Evolutionary conservation across 2,329 filamentous ascomycete species (phyloP), one percentile per base, ranked within the genome.

Genomic region (Colletotrichum salicis): DNA sequence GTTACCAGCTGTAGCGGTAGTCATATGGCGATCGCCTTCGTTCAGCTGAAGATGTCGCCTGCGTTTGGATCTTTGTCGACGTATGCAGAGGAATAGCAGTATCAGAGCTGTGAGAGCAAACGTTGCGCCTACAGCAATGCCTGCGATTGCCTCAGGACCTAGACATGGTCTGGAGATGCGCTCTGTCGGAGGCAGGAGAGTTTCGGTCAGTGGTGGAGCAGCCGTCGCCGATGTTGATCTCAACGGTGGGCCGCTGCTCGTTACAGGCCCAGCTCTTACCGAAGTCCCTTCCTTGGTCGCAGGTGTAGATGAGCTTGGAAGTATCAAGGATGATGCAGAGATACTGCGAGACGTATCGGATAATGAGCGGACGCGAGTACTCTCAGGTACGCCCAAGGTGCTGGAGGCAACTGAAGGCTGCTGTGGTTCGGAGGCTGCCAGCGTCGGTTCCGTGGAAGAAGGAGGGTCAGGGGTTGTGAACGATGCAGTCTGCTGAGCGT

Each of bases 91-190:
- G 41, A 56, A 58, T 4, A 77, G 48, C 31, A 79, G 51, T 19
- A 78, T 24, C n/a, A 79, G 24, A 52, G 75, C 72, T 10, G 76
- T 64, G 31, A 79, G 41, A 48, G 4, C 19, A 48, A 48, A 11
- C 3, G 41, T 65, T 13, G 73, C 64, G 54, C 79, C 79, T 8
- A 79, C 29, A 2, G 73, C 74, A 31, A 82, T 73, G 54, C 76
- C 78, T 2, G 78, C 77, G 33, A 81, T 78, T 67, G 79, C 76
- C 33, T 75, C 77, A 7, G 77, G 69, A 37, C 63, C 70, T 24
- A 80, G 75, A 31, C 58, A 51, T 4, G 72, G 41, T 22, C 35
- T 58, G 6, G 56, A 60, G 19, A 37, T 71, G 24, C 55, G 61
- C n/a, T 11, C 55, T 19, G 71, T 56, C 19, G 45, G 22, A 8